Conservation (phyloP, 805 yeast genomes). For the Schizosaccharomyces japonicus region DNA sequence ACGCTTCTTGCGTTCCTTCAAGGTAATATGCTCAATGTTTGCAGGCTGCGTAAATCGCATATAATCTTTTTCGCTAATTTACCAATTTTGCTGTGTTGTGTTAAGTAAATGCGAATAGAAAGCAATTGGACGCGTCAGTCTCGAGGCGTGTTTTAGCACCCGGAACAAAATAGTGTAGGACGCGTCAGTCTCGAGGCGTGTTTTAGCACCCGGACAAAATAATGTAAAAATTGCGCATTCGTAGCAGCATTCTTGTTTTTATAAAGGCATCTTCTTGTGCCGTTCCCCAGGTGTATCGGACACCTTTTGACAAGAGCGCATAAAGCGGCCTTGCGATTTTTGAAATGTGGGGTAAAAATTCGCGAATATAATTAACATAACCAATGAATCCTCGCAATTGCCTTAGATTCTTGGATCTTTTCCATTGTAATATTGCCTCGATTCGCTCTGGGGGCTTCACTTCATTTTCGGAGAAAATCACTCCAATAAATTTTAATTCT, state of each 20-base stretch:
- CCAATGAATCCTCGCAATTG: not conserved
- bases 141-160: no score
- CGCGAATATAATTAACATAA: not conserved
- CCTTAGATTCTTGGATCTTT: not conserved
- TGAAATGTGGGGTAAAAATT: not conserved
- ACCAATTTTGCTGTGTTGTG: slow-evolving; percentile 6
- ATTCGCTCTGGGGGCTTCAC: not conserved
- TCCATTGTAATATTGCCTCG: not conserved
- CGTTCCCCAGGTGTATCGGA: not conserved
- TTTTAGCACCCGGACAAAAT: not conserved
- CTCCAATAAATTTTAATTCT: not conserved
- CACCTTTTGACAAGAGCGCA: not conserved
- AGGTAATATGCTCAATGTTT: not conserved
- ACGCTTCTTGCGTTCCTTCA: not conserved
- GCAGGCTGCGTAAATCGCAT: not conserved
- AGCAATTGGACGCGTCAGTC: slow-evolving; percentile 6
- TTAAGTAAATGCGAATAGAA: not conserved
- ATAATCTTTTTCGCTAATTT: slow-evolving; percentile 8
- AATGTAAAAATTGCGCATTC: not conserved
- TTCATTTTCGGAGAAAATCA: not conserved
- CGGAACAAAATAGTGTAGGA: no score
- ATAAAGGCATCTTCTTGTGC: not conserved
- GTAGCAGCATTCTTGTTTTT: not conserved
- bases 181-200: not conserved
- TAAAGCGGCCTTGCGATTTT: not conserved